Evolutionary conservation across 1,139 yeast species (phyloP), one percentile per base, ranked within the genome.

Genomic region (Waltiozyma sp.): DNA sequence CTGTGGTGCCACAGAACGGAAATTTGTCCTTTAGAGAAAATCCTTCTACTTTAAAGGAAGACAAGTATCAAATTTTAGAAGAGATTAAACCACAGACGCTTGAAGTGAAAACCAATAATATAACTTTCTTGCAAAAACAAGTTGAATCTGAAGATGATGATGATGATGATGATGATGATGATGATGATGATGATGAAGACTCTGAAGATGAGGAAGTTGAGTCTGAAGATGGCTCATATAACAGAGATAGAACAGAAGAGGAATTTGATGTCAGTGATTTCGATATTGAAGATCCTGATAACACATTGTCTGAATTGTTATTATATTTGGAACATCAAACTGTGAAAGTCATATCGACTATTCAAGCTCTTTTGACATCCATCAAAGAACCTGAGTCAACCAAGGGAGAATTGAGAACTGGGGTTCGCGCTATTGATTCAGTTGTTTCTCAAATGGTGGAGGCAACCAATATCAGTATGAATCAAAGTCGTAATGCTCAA

Each of bases 251-350:
- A 31, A 31, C 7, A n/a, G 34, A 31, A 14, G 53, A 52, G 13
- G 63, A 62, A 24, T 82, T 81, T 63, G 81, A 81, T 59, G 70
- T 83, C 41, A 83, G 80, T 46, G 74, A 78, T 40, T 86, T 85
- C 62, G 87, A 85, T 62, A 80, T 84, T 46, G 83, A 77, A 49
- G 86, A 85, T 59, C 95, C 95, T 2, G 96, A 87, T 55, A 85
- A 84, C 59, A 84, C 96, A 0, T 72, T 89, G 48, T 77, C 87
- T 5, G 95, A 88, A 56, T 78, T 91, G 45, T 75, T 88, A 53
- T 72, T 81, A 40, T 91, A 87, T 60, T 70, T 91, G 56, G 98
- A 91, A 60, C 95, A 87, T 61, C 96, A 89, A 64, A 89, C 97
- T 0, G 91, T 85, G 31, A 85, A 84, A 54, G 96, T 91, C 2